A percentile compares a stretch with the other conserved stretches of the same genome.
Conservation (phyloP, 768 basidiomycete genomes). For the Suillus alpinus region DNA sequence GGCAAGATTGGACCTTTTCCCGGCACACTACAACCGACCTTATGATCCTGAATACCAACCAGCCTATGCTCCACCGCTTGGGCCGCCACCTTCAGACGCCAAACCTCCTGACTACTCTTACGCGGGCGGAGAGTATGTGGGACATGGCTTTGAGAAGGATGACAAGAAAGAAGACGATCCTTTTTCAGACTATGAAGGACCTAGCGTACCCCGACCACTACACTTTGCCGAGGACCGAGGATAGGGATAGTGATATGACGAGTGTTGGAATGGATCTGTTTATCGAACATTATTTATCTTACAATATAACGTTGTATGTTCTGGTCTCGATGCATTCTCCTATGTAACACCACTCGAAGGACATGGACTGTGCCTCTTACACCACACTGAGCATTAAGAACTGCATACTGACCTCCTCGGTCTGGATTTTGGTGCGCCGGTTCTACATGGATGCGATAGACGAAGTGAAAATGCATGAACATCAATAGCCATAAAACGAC, state of each 20-base stretch:
- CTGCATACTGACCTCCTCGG: slow-evolving; percentile 10
- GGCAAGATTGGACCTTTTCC: slow-evolving; percentile 36
- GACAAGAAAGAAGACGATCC: slow-evolving; percentile 45
- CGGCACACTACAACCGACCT: slow-evolving; percentile 58
- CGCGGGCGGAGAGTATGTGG: slow-evolving; percentile 33
- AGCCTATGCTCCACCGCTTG: slow-evolving; percentile 48
- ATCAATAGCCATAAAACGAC: slow-evolving; percentile 12
- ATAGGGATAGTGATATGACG: slow-evolving; percentile 47
- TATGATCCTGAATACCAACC: slow-evolving; percentile 39
- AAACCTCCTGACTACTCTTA: slow-evolving; percentile 52
- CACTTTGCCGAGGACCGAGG: slow-evolving; percentile 42
- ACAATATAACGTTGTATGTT: background rate
- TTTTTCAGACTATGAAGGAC: slow-evolving; percentile 50
- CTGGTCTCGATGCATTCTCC: background rate
- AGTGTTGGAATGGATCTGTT: slow-evolving; percentile 9
- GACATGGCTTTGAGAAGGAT: slow-evolving; percentile 27
- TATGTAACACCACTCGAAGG: background rate
- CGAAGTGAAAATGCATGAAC: slow-evolving; percentile 11
- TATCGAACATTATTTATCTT: background rate
- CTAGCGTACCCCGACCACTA: slow-evolving; percentile 30
- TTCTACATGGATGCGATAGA: slow-evolving; percentile 23
- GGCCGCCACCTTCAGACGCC: slow-evolving; percentile 43
- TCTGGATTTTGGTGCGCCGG: slow-evolving; percentile 10
- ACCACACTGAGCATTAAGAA: background rate
- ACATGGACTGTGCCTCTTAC: background rate